A percentile compares a stretch with the other conserved stretches of the same genome.
These are phyloP conservation scores for Austroboletus niveus DNA, from an alignment of 1,284 basidiomycete genomes.

Conservation along the genomic window DNA sequence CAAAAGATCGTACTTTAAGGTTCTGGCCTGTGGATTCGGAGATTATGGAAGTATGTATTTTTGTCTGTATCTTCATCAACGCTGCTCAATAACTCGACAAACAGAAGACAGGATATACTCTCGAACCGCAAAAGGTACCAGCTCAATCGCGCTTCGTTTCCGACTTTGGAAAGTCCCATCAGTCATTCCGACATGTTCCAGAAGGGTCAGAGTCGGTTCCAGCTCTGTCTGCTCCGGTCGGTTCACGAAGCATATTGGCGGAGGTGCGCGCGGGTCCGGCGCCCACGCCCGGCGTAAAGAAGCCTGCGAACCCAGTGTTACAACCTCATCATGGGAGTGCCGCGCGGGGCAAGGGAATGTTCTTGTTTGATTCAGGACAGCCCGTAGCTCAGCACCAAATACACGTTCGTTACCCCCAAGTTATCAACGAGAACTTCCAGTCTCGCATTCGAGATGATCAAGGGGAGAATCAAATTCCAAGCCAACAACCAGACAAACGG, in stretches of 20 bases:
- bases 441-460: conserved; percentile 20
- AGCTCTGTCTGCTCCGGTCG: conserved; percentile 64
- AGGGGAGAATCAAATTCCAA: conserved; percentile 9
- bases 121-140: conserved; percentile 9
- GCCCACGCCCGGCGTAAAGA: conserved; percentile 27
- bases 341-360: conserved; percentile 33
- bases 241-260: conserved; percentile 62
- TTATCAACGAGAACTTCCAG: conserved; percentile 10
- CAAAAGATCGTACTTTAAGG: conserved; percentile 88
- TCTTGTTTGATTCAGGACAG: conserved; percentile 22
- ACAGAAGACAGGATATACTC: conserved; percentile 46
- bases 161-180: conserved; percentile 20
- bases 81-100: not conserved
- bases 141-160: conserved; percentile 30
- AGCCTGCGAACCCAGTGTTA: conserved; percentile 34
- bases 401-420: conserved; percentile 21
- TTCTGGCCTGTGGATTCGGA: conserved; percentile 87
- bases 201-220: conserved; percentile 34
- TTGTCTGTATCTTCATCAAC: not conserved
- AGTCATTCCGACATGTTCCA: conserved; percentile 52
- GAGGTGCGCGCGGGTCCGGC: conserved; percentile 61
- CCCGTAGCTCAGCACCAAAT: conserved; percentile 14
- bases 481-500: conserved; percentile 21
- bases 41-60: conserved; percentile 54
- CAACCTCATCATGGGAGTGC: conserved; percentile 36